Base-by-base conservation (phyloP, 2,329 filamentous ascomycete species). In the Beauveria rudraprayagi region DNA sequence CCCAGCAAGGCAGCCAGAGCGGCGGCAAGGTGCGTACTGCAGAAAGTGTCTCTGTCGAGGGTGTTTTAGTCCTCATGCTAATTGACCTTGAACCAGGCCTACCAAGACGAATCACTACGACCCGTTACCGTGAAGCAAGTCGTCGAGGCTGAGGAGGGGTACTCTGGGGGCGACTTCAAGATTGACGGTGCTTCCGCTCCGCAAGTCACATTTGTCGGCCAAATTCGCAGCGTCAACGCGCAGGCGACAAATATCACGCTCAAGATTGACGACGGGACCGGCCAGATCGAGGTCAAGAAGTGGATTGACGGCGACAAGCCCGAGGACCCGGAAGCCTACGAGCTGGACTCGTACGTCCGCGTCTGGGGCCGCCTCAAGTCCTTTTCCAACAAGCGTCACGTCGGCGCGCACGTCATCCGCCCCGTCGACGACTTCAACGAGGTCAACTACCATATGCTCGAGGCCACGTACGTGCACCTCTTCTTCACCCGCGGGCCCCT, bases 121-220 rank as follows among this genome's bases (percentile, higher is more conserved):
- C 92, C 94, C 1, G 90, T 97, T 52, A 99, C 94, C 11, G 91
- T 97, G 76, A 97, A 97, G 75, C 94, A 99, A 76, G 83, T 97
- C 62, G 79, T 92, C 70, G 91, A 95, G 65, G 90, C 91, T 65
- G 82, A 89, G 65, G 88, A 91, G 75, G 83, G 87, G 44, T 88
- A 89, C 72, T 85, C 86, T 2, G 80, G 80, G 62, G 85, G 86
- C 61, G 87, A 91, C 41, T 94, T 95, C 81, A 86, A 86, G 65
- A 89, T 97, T 69, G 94, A 97, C 76, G 88, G 86, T 65, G 76
- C 80, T 52, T 83, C 88, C 65, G 79, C 92, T 63, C 87, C 86
- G 47, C 83, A 93, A 77, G 72, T 78, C 67, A 93, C 90, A 34
- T 88, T 97, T 67, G 85, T 99, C 63, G 94, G 91, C 57, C 93